Percentiles rank a stretch among this genome's conserved stretches.
Evolutionary conservation across 305 asterid species (phyloP).

Genomic region (Fraxinus dipetala): DNA sequence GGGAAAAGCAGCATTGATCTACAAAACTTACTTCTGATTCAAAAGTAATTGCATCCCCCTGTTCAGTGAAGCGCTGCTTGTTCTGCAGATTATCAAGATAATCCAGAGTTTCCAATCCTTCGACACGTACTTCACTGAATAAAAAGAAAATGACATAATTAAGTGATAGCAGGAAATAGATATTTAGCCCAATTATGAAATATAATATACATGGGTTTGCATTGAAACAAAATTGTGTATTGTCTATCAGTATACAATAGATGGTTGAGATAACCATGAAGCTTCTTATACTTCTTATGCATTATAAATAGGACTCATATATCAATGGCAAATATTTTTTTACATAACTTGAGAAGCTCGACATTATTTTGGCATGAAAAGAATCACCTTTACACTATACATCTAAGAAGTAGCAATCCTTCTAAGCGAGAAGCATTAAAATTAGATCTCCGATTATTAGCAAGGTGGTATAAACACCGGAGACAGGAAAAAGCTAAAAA

Average conservation of each 20-base stretch:
- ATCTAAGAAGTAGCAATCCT: background rate
- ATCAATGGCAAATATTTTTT: background rate
- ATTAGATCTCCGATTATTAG: slow-evolving; percentile 1
- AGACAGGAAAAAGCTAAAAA: background rate
- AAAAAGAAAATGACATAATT: slow-evolving; percentile 11
- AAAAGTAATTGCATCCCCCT: slow-evolving; percentile 84
- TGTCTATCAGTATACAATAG: background rate
- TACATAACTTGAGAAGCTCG: slow-evolving; percentile 1
- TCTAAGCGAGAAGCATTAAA: slow-evolving; percentile 3
- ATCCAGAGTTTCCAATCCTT: slow-evolving; percentile 91
- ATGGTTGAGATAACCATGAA: background rate
- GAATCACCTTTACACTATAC: background rate
- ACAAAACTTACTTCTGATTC: slow-evolving; percentile 69
- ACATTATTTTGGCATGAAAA: slow-evolving; percentile 2
- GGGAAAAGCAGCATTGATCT: slow-evolving; percentile 15
- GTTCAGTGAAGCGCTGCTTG: slow-evolving; percentile 74
- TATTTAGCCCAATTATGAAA: background rate
- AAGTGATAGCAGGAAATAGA: slow-evolving; percentile 15
- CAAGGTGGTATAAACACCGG: background rate
- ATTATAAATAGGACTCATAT: background rate
- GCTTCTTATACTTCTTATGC: background rate
- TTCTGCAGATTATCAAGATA: slow-evolving; percentile 82
- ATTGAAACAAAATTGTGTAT: background rate
- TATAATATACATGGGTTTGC: slow-evolving; percentile 6
- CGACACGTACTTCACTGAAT: slow-evolving; percentile 91